phyloP scores from a whole-genome alignment of 148 eudicot genomes.

The Heliosperma pusillum region DNA sequence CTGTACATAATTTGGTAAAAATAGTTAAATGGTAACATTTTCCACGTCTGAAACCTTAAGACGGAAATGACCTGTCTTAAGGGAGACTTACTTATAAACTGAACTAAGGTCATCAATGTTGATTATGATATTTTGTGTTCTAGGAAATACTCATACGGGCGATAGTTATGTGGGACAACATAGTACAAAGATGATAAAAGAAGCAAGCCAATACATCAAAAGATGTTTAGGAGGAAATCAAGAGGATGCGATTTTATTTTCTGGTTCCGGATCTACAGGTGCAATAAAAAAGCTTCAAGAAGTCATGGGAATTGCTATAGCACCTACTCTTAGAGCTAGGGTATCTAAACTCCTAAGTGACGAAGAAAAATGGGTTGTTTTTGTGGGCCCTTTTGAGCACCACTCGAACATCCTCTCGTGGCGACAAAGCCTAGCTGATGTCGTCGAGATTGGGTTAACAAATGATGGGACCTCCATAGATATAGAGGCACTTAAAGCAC shows the following conservation, averaged over 20 bases:
- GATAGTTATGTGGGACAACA: slow-evolving; percentile 59
- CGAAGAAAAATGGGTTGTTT: slow-evolving; percentile 66
- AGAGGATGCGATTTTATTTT: slow-evolving; percentile 48
- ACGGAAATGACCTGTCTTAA: too few relatives aligned
- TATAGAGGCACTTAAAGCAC: slow-evolving; percentile 32
- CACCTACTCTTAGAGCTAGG: slow-evolving; percentile 39
- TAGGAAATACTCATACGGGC: slow-evolving; percentile 62
- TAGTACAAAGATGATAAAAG: slow-evolving; percentile 43
- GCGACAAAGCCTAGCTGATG: slow-evolving; percentile 69
- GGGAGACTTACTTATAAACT: too few relatives aligned
- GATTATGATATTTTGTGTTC: background rate
- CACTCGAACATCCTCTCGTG: slow-evolving; percentile 77
- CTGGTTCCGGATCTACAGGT: slow-evolving; percentile 67
- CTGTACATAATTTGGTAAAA: too few relatives aligned
- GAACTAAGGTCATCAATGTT: background rate
- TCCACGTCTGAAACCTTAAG: too few relatives aligned
- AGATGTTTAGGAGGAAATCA: slow-evolving; percentile 47
- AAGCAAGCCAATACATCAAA: slow-evolving; percentile 50
- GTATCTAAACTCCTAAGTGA: slow-evolving; percentile 20
- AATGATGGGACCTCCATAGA: slow-evolving; percentile 34
- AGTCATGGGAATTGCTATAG: slow-evolving; percentile 49
- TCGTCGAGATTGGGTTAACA: slow-evolving; percentile 50
- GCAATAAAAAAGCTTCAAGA: slow-evolving; percentile 68
- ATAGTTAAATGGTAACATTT: too few relatives aligned
- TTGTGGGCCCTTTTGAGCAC: slow-evolving; percentile 74